phyloP scores from a whole-genome alignment of 83 land plant species.

The Picea mariana region DNA sequence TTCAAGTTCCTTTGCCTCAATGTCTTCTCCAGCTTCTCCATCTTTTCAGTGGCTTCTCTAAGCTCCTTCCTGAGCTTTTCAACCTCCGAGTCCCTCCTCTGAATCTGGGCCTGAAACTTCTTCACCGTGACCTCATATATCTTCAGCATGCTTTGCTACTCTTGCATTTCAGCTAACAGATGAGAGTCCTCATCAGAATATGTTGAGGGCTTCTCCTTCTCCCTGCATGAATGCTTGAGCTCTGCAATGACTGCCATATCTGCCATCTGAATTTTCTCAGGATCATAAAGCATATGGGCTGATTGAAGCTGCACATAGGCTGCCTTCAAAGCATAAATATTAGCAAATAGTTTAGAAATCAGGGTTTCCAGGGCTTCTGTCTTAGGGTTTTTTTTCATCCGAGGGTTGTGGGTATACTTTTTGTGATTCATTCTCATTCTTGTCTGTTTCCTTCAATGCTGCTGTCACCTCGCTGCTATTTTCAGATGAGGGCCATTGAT shows the following conservation, averaged over 20 bases:
- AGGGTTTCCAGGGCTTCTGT: conserved; percentile 68
- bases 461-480: conserved; percentile 4
- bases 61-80: conserved; percentile 51
- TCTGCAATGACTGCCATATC: conserved; percentile 77
- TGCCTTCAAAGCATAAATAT: conserved; percentile 67
- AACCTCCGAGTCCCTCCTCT: conserved; percentile 60
- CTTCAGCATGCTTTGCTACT: conserved; percentile 62
- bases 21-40: conserved; percentile 60
- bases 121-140: conserved; percentile 76
- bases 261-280: conserved; percentile 75
- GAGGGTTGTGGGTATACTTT: conserved; percentile 71
- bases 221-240: conserved; percentile 73
- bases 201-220: conserved; percentile 48
- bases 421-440: conserved; percentile 47
- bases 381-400: conserved; percentile 45
- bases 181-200: conserved; percentile 55
- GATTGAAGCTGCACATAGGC: conserved; percentile 80
- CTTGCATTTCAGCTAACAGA: conserved; percentile 28
- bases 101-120: conserved; percentile 70
- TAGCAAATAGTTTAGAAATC: conserved; percentile 58
- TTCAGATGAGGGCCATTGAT: not conserved
- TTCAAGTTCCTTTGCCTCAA: conserved; percentile 54
- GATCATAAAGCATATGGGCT: conserved; percentile 84
- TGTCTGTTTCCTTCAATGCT: conserved; percentile 13
- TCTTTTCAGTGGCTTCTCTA: conserved; percentile 47